Conservation (phyloP, 1,284 basidiomycete genomes). For the Pseudozyma hubeiensis region DNA sequence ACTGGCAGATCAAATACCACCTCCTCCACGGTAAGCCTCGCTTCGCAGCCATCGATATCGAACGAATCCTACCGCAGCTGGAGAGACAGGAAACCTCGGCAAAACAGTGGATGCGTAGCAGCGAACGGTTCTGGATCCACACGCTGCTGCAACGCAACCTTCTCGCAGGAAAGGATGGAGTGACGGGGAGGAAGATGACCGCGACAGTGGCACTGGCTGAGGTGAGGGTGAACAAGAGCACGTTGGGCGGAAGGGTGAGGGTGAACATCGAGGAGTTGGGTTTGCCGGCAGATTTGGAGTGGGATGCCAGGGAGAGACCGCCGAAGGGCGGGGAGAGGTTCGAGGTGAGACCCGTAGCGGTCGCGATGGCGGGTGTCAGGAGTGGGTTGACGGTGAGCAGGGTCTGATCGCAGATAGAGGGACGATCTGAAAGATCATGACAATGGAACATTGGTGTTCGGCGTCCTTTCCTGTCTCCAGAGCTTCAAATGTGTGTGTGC, state of each 20-base stretch:
- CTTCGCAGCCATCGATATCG: conserved; percentile 14
- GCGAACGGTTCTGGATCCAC: conserved; percentile 49
- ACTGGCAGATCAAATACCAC: conserved; percentile 93
- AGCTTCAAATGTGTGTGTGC: too few relatives aligned
- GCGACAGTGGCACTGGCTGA: conserved; percentile 43
- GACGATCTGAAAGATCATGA: too few relatives aligned
- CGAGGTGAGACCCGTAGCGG: conserved; percentile 17
- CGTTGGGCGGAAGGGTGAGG: conserved; percentile 30
- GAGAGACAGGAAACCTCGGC: conserved; percentile 48
- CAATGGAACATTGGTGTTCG: too few relatives aligned
- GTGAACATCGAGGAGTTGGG: conserved; percentile 41
- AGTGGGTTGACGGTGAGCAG: conserved; percentile 27
- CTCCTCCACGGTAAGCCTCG: conserved; percentile 68
- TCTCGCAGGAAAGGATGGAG: conserved; percentile 8
- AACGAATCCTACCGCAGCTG: conserved; percentile 34
- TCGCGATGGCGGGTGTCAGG: conserved; percentile 34
- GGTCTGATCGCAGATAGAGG: conserved; percentile 5
- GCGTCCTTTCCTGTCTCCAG: not conserved
- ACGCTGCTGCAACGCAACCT: conserved; percentile 15
- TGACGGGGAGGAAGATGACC: conserved; percentile 5
- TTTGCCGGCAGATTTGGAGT: conserved; percentile 43
- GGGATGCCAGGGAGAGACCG: conserved; percentile 15
- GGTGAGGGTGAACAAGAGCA: conserved; percentile 30
- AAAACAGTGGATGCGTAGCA: conserved; percentile 32
- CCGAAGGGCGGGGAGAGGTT: conserved; percentile 23